Evolutionary conservation across 345 rosid genomes (phyloP), one percentile per base, ranked within the genome.

Genomic region (Acer campestre): DNA sequence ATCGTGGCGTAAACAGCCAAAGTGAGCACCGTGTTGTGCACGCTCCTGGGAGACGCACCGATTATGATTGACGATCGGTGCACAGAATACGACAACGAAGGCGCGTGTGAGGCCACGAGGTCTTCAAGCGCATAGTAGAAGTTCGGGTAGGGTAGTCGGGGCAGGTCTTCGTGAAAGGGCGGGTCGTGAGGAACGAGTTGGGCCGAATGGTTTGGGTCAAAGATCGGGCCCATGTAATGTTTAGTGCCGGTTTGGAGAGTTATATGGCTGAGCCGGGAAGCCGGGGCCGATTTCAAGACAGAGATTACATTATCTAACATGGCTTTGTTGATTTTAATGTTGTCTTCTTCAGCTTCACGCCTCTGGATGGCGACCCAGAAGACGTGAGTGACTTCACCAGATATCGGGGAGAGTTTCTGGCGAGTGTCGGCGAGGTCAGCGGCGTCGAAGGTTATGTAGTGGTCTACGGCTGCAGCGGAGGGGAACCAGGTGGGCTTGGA

Each of bases 111-210:
- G 0, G 74, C 79, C 29, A 86, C 23, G 0, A 79, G 31, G 40
- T 88, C 91, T 53, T 84, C 89, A 0, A 79, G 64, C 10, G 83
- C 83, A 10, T 84, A 81, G 77, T 86, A 88, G n/a, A 88, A 86
- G 51, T 88, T 83, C 0, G 38, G 85, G 87, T 80, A 81, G 0
- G 85, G 88, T 11, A 83, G 77, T 17, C 87, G 77, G 38, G 84
- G 84, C 14, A 31, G 10, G 1, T 83, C 81, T 61, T 88, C 87
- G 0, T 7, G 38, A 27, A 82, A 88, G 2, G 86, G 91, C 10
- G 88, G 77, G 1, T 81, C 86, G 1, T 76, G 88, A 4, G 77
- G 58, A 9, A 81, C 10, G 18, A 78, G 74, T 40, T 63, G n/a
- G 55, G 40, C 31, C 0, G 61, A 58, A 11, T 63, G 53, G 12